Conservation (phyloP, 495 filamentous ascomycete genomes). For the Achaetomiella virescens region DNA sequence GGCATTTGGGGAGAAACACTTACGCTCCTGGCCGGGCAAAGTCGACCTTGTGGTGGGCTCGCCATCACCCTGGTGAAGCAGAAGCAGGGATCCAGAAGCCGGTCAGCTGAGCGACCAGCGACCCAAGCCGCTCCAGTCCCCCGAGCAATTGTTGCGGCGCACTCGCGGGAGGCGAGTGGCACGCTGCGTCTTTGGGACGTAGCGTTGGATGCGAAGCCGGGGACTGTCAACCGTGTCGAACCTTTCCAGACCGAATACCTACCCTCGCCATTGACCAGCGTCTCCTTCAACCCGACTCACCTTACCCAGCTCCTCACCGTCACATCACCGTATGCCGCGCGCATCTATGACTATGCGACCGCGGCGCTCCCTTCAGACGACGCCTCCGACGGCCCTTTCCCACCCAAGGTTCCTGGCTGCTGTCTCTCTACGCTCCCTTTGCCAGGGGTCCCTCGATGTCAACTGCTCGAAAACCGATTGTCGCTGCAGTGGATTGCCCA, state of each 20-base stretch:
- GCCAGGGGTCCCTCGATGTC: conserved; percentile 37
- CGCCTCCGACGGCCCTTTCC: conserved; percentile 42
- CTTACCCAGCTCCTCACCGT: conserved; percentile 61
- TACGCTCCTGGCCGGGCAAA: conserved; percentile 51
- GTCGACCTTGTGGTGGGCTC: conserved; percentile 56
- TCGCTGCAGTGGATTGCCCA: conserved; percentile 85
- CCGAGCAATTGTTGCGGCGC: conserved; percentile 46
- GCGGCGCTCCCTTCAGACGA: conserved; percentile 42
- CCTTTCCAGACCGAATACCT: conserved; percentile 61
- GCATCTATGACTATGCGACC: conserved; percentile 53
- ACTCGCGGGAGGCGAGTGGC: conserved; percentile 62
- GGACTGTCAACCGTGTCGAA: conserved; percentile 38
- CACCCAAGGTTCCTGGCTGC: conserved; percentile 55
- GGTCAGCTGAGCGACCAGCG: conserved; percentile 32
- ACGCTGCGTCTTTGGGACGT: conserved; percentile 44
- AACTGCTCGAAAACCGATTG: conserved; percentile 61
- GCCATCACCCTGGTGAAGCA: conserved; percentile 58
- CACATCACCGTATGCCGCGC: conserved; percentile 60
- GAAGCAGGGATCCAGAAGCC: conserved; percentile 27
- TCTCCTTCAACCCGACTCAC: conserved; percentile 66
- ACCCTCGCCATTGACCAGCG: conserved; percentile 55
- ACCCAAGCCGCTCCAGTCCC: conserved; percentile 6
- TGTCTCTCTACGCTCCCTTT: conserved; percentile 66
- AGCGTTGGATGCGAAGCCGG: conserved; percentile 33
- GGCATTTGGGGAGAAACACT: conserved; percentile 59